phyloP scores from a whole-genome alignment of 495 filamentous ascomycete species.

The Usnea hakonensis region DNA sequence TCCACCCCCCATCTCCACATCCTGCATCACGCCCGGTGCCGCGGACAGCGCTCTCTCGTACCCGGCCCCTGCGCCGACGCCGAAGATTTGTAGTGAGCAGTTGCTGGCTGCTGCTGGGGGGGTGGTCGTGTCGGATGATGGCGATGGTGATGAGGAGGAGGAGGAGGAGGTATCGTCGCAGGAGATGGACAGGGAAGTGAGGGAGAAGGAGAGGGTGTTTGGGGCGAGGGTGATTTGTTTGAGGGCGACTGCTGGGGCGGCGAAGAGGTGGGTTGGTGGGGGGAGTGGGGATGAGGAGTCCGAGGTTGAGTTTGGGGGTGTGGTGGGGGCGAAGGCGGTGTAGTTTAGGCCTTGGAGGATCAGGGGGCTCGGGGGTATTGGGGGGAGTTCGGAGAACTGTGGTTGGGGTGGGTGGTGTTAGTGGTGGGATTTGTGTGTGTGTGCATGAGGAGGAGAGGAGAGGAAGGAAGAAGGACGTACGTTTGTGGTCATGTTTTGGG shows the following conservation, averaged over 20 bases:
- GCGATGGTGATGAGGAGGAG: too few species aligned
- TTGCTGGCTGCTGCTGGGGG: neutral
- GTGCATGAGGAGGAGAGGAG: neutral
- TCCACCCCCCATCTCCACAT: neutral
- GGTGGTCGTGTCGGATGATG: too few species aligned
- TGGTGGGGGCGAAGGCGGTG: slow-evolving; percentile 10
- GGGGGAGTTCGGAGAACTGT: neutral
- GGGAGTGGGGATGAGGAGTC: slow-evolving; percentile 2
- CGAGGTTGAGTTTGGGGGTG: neutral
- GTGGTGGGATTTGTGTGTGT: neutral
- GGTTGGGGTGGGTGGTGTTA: neutral
- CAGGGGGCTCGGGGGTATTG: slow-evolving; percentile 2
- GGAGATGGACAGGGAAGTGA: slow-evolving; percentile 8
- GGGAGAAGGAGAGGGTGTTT: slow-evolving; percentile 1
- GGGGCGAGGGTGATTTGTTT: slow-evolving; percentile 15
- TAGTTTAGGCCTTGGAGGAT: slow-evolving; percentile 17
- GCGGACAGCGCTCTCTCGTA: neutral
- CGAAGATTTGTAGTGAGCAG: neutral
- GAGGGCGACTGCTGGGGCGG: slow-evolving; percentile 3
- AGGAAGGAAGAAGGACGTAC: neutral
- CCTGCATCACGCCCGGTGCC: neutral
- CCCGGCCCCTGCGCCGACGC: neutral
- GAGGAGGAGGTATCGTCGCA: neutral
- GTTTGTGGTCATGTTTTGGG: slow-evolving; percentile 6
- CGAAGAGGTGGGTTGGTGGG: neutral